A percentile compares a stretch with the other conserved stretches of the same genome.
Conservation (phyloP, 2,329 filamentous ascomycete species). For the Ophiostoma perfectum region DNA sequence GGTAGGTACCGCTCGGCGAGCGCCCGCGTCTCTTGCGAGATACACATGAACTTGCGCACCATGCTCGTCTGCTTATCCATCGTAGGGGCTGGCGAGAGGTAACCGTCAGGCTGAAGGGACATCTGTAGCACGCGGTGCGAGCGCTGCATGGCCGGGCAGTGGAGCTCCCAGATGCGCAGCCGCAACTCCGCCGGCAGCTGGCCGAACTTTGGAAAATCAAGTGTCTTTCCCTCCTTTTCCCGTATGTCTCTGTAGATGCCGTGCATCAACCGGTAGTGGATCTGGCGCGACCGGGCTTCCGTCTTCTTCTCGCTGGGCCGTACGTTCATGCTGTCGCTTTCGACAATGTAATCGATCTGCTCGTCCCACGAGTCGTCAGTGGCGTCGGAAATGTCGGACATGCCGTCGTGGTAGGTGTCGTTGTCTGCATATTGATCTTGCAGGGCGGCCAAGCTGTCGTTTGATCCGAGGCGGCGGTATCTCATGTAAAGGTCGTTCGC, state of each 20-base stretch:
- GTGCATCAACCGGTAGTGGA: not conserved
- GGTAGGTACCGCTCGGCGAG: slow-evolving; percentile 22
- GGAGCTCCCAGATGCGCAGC: slow-evolving; percentile 24
- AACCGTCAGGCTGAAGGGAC: not conserved
- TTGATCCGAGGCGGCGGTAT: not conserved
- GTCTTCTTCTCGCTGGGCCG: not conserved
- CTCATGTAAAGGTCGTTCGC: not conserved
- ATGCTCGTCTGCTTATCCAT: slow-evolving; percentile 15
- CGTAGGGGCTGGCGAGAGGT: not conserved
- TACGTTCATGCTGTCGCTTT: not conserved
- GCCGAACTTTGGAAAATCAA: slow-evolving; percentile 21
- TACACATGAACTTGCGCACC: slow-evolving; percentile 21
- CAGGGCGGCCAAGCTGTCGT: not conserved
- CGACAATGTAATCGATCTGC: not conserved
- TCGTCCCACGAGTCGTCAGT: not conserved
- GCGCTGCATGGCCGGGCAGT: slow-evolving; percentile 20
- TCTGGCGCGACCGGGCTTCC: not conserved
- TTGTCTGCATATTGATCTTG: not conserved
- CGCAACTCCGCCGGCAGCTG: slow-evolving; percentile 25
- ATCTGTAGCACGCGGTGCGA: slow-evolving; percentile 19
- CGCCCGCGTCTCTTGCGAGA: slow-evolving; percentile 24
- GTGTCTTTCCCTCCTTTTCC: not conserved
- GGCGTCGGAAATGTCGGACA: not conserved
- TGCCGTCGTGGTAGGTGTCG: not conserved
- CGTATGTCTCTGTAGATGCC: not conserved